Conservation (phyloP, 805 yeast genomes). For the Tetrapisispora iriomotensis region DNA sequence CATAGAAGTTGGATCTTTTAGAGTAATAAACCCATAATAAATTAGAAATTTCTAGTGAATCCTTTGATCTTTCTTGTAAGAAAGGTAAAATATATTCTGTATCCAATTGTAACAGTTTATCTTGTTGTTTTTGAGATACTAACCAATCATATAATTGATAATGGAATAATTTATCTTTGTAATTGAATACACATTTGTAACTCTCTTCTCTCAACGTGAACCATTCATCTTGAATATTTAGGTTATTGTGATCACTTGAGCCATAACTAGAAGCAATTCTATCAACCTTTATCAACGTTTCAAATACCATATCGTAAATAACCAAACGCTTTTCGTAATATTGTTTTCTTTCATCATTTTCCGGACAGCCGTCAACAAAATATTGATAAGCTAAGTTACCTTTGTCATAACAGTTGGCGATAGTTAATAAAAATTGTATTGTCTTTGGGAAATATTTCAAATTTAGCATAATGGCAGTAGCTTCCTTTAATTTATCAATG, state of each 20-base stretch:
- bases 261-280: constrained; percentile 37
- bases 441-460: constrained; percentile 79
- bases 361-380: constrained; percentile 40
- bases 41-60: constrained; percentile 65
- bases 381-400: constrained; percentile 50
- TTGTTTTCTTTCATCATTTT: constrained; percentile 41
- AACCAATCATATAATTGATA: constrained; percentile 91
- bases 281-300: constrained; percentile 64
- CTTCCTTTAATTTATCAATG: constrained; percentile 70
- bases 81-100: constrained; percentile 75
- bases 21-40: constrained; percentile 85
- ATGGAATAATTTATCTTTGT: constrained; percentile 79
- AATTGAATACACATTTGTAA: constrained; percentile 62
- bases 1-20: constrained; percentile 63
- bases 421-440: constrained; percentile 66
- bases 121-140: constrained; percentile 65
- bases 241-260: not conserved
- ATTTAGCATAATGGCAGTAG: constrained; percentile 66
- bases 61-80: constrained; percentile 54
- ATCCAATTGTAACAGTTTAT: constrained; percentile 65
- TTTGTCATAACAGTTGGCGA: constrained; percentile 60
- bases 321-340: constrained; percentile 44
- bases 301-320: constrained; percentile 66
- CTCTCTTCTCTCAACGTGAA: constrained; percentile 55
- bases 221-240: constrained; percentile 30